phyloP scores from a whole-genome alignment of 2,329 filamentous ascomycete genomes.

The Aspergillus pseudoviridinutans region DNA sequence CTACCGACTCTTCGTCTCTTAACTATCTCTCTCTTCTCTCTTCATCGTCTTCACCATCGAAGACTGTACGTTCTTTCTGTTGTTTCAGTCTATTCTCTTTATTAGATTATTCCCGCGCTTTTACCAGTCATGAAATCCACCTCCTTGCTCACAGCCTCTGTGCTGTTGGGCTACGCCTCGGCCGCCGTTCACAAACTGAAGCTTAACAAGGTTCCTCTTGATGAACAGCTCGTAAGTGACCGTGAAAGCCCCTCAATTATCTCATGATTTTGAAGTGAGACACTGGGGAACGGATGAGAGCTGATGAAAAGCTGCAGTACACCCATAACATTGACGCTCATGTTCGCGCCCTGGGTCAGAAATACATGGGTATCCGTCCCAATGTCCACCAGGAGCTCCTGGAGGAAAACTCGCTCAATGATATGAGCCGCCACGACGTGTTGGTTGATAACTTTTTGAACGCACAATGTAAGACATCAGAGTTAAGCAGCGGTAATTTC shows the following conservation, averaged over 20 bases:
- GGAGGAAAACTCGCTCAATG: conserved; percentile 65
- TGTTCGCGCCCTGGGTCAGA: conserved; percentile 79
- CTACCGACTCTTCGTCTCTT: conserved; percentile 7
- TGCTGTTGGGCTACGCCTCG: conserved; percentile 76
- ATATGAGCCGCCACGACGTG: conserved; percentile 69
- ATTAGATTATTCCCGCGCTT: conserved; percentile 1
- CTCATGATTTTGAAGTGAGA: neutral
- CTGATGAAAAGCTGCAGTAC: conserved; percentile 51
- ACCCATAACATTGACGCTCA: conserved; percentile 76
- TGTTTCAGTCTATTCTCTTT: conserved; percentile 1
- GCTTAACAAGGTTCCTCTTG: conserved; percentile 91
- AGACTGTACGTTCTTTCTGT: neutral
- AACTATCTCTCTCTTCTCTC: conserved; percentile 25
- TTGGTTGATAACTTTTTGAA: conserved; percentile 98
- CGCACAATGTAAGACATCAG: conserved; percentile 75
- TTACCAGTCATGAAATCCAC: conserved; percentile 71
- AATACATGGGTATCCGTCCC: conserved; percentile 85
- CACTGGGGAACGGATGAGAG: neutral
- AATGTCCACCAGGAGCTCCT: conserved; percentile 71
- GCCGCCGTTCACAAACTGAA: conserved; percentile 94
- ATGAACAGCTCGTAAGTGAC: conserved; percentile 79
- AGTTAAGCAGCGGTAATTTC: neutral
- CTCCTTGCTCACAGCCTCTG: conserved; percentile 71
- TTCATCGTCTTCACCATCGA: conserved; percentile 17
- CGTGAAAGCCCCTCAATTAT: neutral